Evolutionary conservation across 2,329 filamentous ascomycete genomes (phyloP).

Genomic region (Trichothecium roseum): DNA sequence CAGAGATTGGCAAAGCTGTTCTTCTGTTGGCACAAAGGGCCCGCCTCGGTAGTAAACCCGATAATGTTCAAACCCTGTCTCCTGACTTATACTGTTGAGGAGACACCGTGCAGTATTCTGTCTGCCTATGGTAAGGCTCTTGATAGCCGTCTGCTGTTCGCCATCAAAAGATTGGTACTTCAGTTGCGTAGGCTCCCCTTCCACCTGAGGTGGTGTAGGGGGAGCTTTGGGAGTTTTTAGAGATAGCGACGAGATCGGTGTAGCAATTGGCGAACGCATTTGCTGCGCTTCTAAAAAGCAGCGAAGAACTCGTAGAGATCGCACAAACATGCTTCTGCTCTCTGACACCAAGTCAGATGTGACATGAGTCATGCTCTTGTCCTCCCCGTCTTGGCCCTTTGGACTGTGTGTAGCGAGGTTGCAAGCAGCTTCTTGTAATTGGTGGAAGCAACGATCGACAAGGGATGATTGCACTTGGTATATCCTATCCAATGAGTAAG

Average conservation of each 20-base stretch:
- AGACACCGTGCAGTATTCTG: slow-evolving; percentile 63
- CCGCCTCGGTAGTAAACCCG: slow-evolving; percentile 61
- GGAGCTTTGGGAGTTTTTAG: slow-evolving; percentile 49
- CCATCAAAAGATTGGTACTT: slow-evolving; percentile 67
- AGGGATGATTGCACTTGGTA: slow-evolving; percentile 56
- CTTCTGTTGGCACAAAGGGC: slow-evolving; percentile 50
- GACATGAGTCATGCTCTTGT: slow-evolving; percentile 33
- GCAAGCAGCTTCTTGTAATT: slow-evolving; percentile 53
- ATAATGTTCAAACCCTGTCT: slow-evolving; percentile 68
- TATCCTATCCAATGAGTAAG: slow-evolving; percentile 37
- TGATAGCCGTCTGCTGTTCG: slow-evolving; percentile 46
- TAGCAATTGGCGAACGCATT: slow-evolving; percentile 14
- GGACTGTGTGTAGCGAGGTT: not conserved
- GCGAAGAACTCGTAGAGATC: slow-evolving; percentile 58
- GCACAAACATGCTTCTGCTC: slow-evolving; percentile 43
- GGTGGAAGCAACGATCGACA: slow-evolving; percentile 61
- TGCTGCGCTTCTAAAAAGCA: slow-evolving; percentile 56
- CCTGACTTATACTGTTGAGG: slow-evolving; percentile 53
- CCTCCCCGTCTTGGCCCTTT: slow-evolving; percentile 28
- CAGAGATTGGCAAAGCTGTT: slow-evolving; percentile 50
- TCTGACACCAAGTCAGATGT: slow-evolving; percentile 15
- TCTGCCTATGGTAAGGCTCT: slow-evolving; percentile 53
- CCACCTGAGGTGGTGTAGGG: slow-evolving; percentile 38
- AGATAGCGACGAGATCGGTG: slow-evolving; percentile 11
- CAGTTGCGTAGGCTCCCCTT: slow-evolving; percentile 55